These are phyloP conservation scores for Podospora australis DNA, from an alignment of 495 filamentous ascomycete species.

Conservation along the genomic window DNA sequence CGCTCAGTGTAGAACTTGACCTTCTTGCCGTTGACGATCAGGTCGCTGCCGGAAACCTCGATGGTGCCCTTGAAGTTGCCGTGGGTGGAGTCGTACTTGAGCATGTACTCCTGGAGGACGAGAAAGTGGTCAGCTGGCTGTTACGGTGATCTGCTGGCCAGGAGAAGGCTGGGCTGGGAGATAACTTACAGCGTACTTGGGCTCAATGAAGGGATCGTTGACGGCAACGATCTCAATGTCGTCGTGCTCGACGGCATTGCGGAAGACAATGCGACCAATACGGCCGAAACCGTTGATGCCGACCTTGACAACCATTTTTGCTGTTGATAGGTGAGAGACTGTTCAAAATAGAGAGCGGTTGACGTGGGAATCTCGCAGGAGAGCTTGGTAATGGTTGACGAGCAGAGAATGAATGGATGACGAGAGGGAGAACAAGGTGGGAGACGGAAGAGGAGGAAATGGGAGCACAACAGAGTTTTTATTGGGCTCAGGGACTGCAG, in stretches of 20 bases:
- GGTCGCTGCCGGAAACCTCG: slow-evolving; percentile 63
- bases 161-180: neutral
- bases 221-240: slow-evolving; percentile 89
- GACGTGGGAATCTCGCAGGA: too few relatives aligned
- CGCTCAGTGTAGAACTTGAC: slow-evolving; percentile 93
- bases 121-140: slow-evolving; percentile 14
- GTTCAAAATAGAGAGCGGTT: too few relatives aligned
- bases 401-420: slow-evolving; percentile 4
- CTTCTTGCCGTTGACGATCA: slow-evolving; percentile 90
- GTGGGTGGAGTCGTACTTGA: slow-evolving; percentile 97
- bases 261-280: slow-evolving; percentile 89
- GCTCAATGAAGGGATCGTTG: slow-evolving; percentile 99
- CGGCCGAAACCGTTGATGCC: slow-evolving; percentile 99
- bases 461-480: slow-evolving; percentile 21
- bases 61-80: slow-evolving; percentile 92
- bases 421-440: slow-evolving; percentile 12
- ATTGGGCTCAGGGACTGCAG: slow-evolving; percentile 14
- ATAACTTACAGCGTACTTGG: slow-evolving; percentile 89
- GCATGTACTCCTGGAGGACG: slow-evolving; percentile 80
- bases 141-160: too few relatives aligned
- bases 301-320: slow-evolving; percentile 57
- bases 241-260: slow-evolving; percentile 70
- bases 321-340: slow-evolving; percentile 11
- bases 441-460: slow-evolving; percentile 14
- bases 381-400: neutral